Base-by-base conservation (phyloP, 75 land plant species). In the Sequoia sempervirens region DNA sequence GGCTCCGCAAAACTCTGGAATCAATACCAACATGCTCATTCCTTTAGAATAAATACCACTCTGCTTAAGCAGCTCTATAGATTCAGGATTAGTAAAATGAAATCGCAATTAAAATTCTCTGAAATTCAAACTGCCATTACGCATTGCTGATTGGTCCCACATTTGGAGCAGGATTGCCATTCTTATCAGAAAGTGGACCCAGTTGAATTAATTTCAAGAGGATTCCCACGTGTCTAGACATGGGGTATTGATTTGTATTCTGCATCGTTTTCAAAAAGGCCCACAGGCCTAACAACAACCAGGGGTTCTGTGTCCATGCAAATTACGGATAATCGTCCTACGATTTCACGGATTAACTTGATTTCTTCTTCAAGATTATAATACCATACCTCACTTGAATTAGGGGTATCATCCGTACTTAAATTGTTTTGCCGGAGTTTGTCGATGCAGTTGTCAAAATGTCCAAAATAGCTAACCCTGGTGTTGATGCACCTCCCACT, bases 231-330 rank as follows among this genome's bases (percentile, higher is more conserved):
- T 85, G 85, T 81, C 88, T 85, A 17, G 91, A 85, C n/a, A 85
- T 41, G 8, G 34, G 1, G 41, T 75, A 75, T 1, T n/a, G n/a
- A n/a, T n/a, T 75, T 38, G 46, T 38, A 75, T 43, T 89, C 93
- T 53, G 93, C 88, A 78, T 73, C 86, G 79, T 66, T 81, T 66
- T 54, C 75, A 84, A 88, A 92, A 54, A 41, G 79, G 37, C 90
- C 90, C 32, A 91, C 89, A 4, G 93, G 91, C 40, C 88, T 83
- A 76, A 88, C 83, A 45, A 91, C 93, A 78, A 87, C 84, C 50
- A 92, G 92, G 41, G 93, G 93, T 84, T 92, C 92, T 32, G 93
- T 92, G 84, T 92, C 93, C 93, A 92, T 92, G 93, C 93, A 58
- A 92, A 53, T 69, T 70, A 91, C 17, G 93, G 93, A 80, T 72